Evolutionary conservation across 139 green algal genomes (phyloP).

Genomic region (Penium margaritaceum): DNA sequence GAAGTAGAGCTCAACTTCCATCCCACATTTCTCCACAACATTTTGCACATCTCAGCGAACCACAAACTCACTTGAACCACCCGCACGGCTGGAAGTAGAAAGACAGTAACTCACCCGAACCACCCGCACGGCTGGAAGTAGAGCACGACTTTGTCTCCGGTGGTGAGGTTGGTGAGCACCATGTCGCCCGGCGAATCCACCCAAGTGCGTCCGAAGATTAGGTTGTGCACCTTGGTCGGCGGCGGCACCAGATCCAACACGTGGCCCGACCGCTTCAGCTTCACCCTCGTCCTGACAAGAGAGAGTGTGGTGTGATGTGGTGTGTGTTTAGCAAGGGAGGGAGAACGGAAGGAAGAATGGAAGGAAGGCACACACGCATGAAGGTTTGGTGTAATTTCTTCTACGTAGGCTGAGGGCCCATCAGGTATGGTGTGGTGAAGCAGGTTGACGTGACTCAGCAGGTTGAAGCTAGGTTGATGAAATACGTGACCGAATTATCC

Average conservation of each 20-base stretch:
- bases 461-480: too few relatives aligned
- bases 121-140: constrained; percentile 73
- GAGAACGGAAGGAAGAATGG: too few relatives aligned
- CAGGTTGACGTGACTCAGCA: too few relatives aligned
- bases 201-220: constrained; percentile 86
- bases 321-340: too few relatives aligned
- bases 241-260: constrained; percentile 74
- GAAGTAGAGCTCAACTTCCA: neutral
- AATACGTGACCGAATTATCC: too few relatives aligned
- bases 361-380: too few relatives aligned
- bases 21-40: too few relatives aligned
- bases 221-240: constrained; percentile 81
- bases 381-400: too few relatives aligned
- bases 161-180: constrained; percentile 68
- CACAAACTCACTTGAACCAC: constrained; percentile 76
- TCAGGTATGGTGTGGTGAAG: too few relatives aligned
- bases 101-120: constrained; percentile 71
- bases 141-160: constrained; percentile 64
- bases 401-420: too few relatives aligned
- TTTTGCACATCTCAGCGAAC: too few relatives aligned
- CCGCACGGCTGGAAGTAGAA: constrained; percentile 72
- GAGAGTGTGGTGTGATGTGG: too few relatives aligned
- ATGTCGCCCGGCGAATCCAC: constrained; percentile 81
- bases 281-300: constrained; percentile 80
- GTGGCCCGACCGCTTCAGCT: constrained; percentile 67